Percentiles rank a stretch among this genome's conserved stretches.
These are phyloP conservation scores for Solanum piurae DNA, from an alignment of 257 asterid species.

Conservation along the genomic window DNA sequence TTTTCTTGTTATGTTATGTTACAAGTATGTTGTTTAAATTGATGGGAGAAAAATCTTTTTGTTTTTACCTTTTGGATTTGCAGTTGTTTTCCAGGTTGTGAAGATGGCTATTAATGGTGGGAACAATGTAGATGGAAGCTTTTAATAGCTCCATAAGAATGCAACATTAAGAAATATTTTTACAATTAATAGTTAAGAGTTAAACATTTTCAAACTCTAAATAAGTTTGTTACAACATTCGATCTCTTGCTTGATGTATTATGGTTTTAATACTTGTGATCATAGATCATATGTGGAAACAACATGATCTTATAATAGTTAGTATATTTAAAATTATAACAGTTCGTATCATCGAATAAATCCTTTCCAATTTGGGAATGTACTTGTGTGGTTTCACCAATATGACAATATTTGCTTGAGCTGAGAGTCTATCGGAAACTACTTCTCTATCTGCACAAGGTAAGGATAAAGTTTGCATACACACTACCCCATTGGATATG, in stretches of 20 bases:
- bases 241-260: neutral
- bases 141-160: neutral
- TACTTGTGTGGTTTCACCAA: neutral
- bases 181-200: neutral
- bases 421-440: neutral
- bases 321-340: neutral
- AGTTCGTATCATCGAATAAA: neutral
- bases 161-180: neutral
- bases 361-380: neutral
- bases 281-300: neutral
- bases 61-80: neutral
- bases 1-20: neutral
- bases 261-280: neutral
- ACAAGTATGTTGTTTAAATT: neutral
- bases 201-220: neutral
- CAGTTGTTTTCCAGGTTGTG: constrained; percentile 58
- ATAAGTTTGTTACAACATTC: neutral
- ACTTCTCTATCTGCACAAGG: neutral
- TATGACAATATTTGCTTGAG: neutral
- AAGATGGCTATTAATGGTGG: constrained; percentile 55
- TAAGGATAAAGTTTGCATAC: neutral
- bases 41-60: neutral
- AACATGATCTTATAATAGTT: neutral
- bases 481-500: accelerated
- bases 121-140: neutral